phyloP scores from a whole-genome alignment of 306 rosid genomes.

The Rubus parviflorus region DNA sequence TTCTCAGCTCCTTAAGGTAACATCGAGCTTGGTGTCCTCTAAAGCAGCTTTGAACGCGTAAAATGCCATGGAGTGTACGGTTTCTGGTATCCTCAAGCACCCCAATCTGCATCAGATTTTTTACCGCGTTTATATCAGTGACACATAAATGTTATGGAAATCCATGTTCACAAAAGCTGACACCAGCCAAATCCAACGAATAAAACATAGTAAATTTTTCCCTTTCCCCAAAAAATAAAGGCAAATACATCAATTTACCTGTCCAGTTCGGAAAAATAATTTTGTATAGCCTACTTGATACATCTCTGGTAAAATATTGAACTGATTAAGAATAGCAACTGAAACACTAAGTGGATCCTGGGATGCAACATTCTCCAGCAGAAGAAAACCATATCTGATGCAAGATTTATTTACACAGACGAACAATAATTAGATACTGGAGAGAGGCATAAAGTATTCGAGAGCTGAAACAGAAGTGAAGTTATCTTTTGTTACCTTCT shows the following conservation, averaged over 20 bases:
- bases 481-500: slow-evolving; percentile 57
- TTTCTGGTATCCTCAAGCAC: slow-evolving; percentile 96
- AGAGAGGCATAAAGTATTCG: background rate
- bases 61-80: slow-evolving; percentile 86
- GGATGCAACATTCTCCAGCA: slow-evolving; percentile 71
- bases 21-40: slow-evolving; percentile 89
- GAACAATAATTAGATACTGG: slow-evolving; percentile 6
- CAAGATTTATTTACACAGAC: slow-evolving; percentile 25
- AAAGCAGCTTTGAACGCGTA: slow-evolving; percentile 94
- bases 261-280: slow-evolving; percentile 96
- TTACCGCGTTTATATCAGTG: background rate
- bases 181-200: background rate
- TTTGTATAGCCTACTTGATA: slow-evolving; percentile 99
- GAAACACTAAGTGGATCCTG: slow-evolving; percentile 98
- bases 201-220: background rate
- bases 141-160: background rate
- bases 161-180: background rate
- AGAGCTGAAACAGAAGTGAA: slow-evolving; percentile 6
- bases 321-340: slow-evolving; percentile 98
- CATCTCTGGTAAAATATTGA: slow-evolving; percentile 93
- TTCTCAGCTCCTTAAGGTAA: slow-evolving; percentile 58
- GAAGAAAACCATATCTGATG: slow-evolving; percentile 93
- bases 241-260: slow-evolving; percentile 52
- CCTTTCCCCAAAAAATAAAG: background rate
- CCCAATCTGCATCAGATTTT: slow-evolving; percentile 66